Base-by-base conservation (phyloP, 192 early-diverging fungal species). In the Backusella tuberculispora region DNA sequence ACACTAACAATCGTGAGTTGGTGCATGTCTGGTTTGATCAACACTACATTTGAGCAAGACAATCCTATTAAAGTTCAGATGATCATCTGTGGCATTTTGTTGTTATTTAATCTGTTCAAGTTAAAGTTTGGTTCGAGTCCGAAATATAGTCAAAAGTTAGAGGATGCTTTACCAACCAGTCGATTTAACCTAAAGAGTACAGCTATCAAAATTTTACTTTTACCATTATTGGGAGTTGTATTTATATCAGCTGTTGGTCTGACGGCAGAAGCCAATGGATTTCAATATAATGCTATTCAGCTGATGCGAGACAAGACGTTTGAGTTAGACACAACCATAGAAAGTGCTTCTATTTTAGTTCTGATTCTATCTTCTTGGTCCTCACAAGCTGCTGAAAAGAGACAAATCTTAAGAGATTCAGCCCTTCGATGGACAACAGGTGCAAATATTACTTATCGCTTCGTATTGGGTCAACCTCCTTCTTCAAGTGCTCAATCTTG, bases 291-390 rank as follows among this genome's bases (percentile, higher is more conserved):
- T 63, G 19, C 82, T 46, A 74, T 72, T 69, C 7, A 73, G 72
- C 48, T 83, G 5, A 77, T 83, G 77, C 45, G 69, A 14, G 48
- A 73, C n/a, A 29, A 17, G 41, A 43, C 73, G 63, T 74, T 82
- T 69, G 56, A 77, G 65, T 46, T 81, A 56, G 42, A 82, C 43
- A 40, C 38, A 29, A 7, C 45, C 5, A 43, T 69, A 1, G 15
- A 13, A 29, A 24, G 41, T 29, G 42, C 19, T 67, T 80, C 80
- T 45, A 68, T 85, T 37, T 34, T 89, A 64, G 79, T 89, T 10
- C 41, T 89, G 40, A 81, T 89, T 45, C 12, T 87, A 13, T 85
- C 88, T 6, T 86, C 88, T 0, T 89, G 88, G 88, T 77, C 83
- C 9, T 69, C 79, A 34, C 81, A 80, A 9, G 80, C 75, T 24